These are phyloP conservation scores for Tulasnella sp. DNA, from an alignment of 768 basidiomycete species.

Conservation along the genomic window DNA sequence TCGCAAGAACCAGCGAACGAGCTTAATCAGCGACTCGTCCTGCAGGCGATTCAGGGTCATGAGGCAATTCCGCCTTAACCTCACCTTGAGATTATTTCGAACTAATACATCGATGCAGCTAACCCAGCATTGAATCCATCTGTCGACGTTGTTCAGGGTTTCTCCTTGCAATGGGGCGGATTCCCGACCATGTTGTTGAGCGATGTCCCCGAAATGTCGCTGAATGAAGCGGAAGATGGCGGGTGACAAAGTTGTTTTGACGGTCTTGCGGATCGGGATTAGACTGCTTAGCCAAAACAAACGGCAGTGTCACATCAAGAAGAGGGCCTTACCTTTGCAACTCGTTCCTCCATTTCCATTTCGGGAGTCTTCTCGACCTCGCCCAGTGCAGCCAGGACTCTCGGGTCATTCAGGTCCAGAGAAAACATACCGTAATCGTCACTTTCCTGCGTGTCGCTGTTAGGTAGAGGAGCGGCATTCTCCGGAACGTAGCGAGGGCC, in stretches of 20 bases:
- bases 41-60: slow-evolving; percentile 10
- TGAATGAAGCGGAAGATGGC: slow-evolving; percentile 50
- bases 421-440: slow-evolving; percentile 60
- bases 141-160: slow-evolving; percentile 38
- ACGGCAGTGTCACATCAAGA: not conserved
- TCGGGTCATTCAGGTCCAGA: slow-evolving; percentile 55
- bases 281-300: slow-evolving; percentile 1
- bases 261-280: slow-evolving; percentile 34
- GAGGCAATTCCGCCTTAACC: slow-evolving; percentile 16
- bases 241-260: slow-evolving; percentile 44
- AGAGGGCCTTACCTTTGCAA: slow-evolving; percentile 42
- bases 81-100: slow-evolving; percentile 42
- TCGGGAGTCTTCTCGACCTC: slow-evolving; percentile 21
- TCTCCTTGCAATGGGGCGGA: slow-evolving; percentile 3
- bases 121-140: slow-evolving; percentile 66
- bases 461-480: slow-evolving; percentile 26
- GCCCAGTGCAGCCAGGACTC: slow-evolving; percentile 47
- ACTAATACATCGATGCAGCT: slow-evolving; percentile 58
- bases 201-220: slow-evolving; percentile 38
- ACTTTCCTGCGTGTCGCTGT: slow-evolving; percentile 46
- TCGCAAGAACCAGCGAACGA: not conserved
- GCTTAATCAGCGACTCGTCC: not conserved
- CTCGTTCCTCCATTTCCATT: slow-evolving; percentile 39
- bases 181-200: slow-evolving; percentile 18
- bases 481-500: slow-evolving; percentile 31